phyloP scores from a whole-genome alignment of 1,139 yeast species.

The Hanseniaspora uvarum region DNA sequence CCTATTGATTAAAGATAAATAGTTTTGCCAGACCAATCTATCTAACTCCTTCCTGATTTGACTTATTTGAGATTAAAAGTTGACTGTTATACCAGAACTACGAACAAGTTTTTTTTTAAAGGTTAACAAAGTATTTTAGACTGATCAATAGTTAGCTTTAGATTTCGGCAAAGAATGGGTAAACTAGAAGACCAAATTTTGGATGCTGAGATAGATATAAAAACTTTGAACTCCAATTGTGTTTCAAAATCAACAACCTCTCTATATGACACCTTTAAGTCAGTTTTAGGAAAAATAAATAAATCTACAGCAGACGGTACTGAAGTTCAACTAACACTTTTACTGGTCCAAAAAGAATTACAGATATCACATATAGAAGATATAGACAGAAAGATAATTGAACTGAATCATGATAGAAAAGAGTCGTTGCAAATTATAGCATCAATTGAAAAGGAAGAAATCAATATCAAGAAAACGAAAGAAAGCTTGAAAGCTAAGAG shows the following conservation, averaged over 20 bases:
- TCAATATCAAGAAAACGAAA: constrained; percentile 28
- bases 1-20: too few species aligned
- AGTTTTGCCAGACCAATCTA: not conserved
- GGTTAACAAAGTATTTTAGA: not conserved
- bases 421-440: constrained; percentile 49
- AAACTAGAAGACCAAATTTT: not conserved
- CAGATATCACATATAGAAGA: constrained; percentile 55
- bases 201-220: not conserved
- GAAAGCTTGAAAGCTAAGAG: constrained; percentile 16
- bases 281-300: not conserved
- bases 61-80: too few species aligned
- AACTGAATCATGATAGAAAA: constrained; percentile 41
- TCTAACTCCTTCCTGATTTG: not conserved
- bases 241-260: not conserved
- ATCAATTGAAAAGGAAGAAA: constrained; percentile 46
- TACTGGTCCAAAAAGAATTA: constrained; percentile 53
- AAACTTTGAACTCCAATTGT: not conserved
- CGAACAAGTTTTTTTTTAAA: too few species aligned
- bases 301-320: not conserved
- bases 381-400: constrained; percentile 46
- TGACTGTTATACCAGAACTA: too few species aligned
- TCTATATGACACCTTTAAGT: not conserved
- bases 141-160: not conserved
- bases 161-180: not conserved
- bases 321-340: constrained; percentile 39